Base-by-base conservation (phyloP, 83 land plant species). In the Diphasiastrum complanatum region DNA sequence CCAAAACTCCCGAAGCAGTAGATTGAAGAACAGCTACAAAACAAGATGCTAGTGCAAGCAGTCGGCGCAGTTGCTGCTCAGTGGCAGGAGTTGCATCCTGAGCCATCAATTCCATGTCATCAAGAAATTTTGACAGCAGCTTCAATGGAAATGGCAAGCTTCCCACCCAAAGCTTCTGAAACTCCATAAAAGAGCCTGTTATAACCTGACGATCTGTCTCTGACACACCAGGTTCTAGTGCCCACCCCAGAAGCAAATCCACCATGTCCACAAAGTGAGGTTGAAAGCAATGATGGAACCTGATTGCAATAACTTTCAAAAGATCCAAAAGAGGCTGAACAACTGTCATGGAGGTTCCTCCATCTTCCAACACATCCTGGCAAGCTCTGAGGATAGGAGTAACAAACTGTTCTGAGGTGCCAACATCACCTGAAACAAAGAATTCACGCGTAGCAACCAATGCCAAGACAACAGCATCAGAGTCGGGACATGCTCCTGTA, bases 221-320 rank as follows among this genome's bases (percentile, higher is more conserved):
- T 14, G 78, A 64, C 41, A 87, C 81, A 64, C 81, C 87, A 0
- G 97, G 84, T 48, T 83, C 81, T 54, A 92, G 71, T 8, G 95
- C 97, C 97, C 95, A 87, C 16, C 97, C 97, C 48, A 92, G 85
- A 65, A 92, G 87, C 75, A 92, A 68, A 67, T 92, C 97, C 19
- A 92, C 81, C 41, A 92, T 75, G 73, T 92, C 97, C 33, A 69
- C 68, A 61, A 92, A 92, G 57, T 92, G 83, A 10, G 85, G 81
- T 69, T 79, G 85, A 65, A 92, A 83, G 54, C 63, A 64, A 52
- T 67, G 73, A 24, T 37, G 54, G 40, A 84, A 92, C 51, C 84
- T 81, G 48, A 70, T 34, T 5, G 89, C 82, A n/a, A 88, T 67
- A 54, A 79, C 67, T 20, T 78, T 74, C 20, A 92, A 61, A 8